Conservation (phyloP, 1,284 basidiomycete species). For the Peniophora sp. region DNA sequence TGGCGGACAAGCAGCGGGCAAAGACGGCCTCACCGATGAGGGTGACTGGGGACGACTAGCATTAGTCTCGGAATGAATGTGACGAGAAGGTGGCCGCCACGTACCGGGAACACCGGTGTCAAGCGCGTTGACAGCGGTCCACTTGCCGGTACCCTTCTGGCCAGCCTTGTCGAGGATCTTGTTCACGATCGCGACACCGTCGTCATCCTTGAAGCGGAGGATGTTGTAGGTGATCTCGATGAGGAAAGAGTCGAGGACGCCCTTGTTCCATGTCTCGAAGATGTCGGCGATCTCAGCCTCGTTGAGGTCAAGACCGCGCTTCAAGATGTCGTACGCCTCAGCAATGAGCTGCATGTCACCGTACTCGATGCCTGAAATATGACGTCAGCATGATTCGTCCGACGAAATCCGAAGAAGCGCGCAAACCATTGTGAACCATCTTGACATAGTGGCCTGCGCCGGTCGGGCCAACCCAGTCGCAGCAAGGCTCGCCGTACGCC, state of each 20-base stretch:
- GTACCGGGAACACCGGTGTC: constrained; percentile 87
- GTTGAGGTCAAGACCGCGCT: constrained; percentile 83
- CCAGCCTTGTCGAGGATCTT: constrained; percentile 97
- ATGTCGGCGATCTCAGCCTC: constrained; percentile 88
- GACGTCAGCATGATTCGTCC: constrained; percentile 6
- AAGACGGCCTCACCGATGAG: constrained; percentile 99
- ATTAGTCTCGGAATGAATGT: background rate
- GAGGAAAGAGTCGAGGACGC: constrained; percentile 98
- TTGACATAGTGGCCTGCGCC: constrained; percentile 96
- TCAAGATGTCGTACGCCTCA: constrained; percentile 98
- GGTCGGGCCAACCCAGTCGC: constrained; percentile 98
- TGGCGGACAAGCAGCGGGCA: constrained; percentile 93
- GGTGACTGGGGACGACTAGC: constrained; percentile 55
- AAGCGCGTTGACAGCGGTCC: constrained; percentile 98
- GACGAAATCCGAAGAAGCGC: constrained; percentile 11
- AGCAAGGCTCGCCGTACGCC: constrained; percentile 94
- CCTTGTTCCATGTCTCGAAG: constrained; percentile 94
- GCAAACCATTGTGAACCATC: constrained; percentile 96
- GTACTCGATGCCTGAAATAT: constrained; percentile 86
- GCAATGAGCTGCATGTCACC: constrained; percentile 99
- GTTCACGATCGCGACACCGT: constrained; percentile 83
- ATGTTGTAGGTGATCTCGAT: constrained; percentile 97
- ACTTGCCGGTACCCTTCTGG: constrained; percentile 99
- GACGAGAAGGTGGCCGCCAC: constrained; percentile 13
- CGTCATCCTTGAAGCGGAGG: constrained; percentile 93